A percentile compares a stretch with the other conserved stretches of the same genome.
phyloP scores from a whole-genome alignment of 78 protist species.

The Diacronema lutheri region DNA sequence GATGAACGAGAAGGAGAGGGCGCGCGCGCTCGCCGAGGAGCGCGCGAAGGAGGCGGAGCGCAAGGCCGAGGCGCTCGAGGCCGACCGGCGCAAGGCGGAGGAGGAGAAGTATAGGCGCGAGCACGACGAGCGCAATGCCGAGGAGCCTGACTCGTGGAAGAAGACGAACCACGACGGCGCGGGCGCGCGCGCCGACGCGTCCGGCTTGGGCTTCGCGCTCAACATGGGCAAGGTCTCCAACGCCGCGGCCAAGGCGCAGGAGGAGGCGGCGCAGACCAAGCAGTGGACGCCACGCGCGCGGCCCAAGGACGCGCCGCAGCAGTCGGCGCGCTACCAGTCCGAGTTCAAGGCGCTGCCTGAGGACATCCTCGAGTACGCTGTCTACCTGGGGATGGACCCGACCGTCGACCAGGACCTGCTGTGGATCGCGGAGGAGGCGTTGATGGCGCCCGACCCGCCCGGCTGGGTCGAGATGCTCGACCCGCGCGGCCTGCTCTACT shows the following conservation, averaged over 20 bases:
- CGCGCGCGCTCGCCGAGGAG: background rate
- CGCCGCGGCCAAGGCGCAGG: background rate
- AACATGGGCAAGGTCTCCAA: background rate
- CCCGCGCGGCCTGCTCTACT: slow-evolving; percentile 12
- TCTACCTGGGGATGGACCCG: slow-evolving; percentile 7
- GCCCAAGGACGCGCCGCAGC: background rate
- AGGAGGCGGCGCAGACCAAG: background rate
- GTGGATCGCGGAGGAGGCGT: slow-evolving; percentile 28
- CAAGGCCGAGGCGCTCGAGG: background rate
- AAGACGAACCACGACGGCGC: background rate
- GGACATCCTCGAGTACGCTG: background rate
- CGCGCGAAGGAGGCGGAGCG: background rate
- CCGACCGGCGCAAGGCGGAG: background rate
- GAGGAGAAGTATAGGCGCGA: background rate
- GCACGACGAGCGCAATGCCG: background rate
- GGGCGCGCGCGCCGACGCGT: background rate
- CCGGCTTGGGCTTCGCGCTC: background rate
- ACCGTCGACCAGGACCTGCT: background rate
- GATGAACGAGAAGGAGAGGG: background rate
- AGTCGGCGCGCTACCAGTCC: background rate
- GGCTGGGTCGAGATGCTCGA: slow-evolving; percentile 9
- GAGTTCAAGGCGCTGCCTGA: background rate
- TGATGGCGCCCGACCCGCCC: background rate
- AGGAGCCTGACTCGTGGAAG: no score
- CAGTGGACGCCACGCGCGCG: background rate